Evolutionary conservation across 140 eudicot genomes (phyloP).

Genomic region (Oenanthe javanica): DNA sequence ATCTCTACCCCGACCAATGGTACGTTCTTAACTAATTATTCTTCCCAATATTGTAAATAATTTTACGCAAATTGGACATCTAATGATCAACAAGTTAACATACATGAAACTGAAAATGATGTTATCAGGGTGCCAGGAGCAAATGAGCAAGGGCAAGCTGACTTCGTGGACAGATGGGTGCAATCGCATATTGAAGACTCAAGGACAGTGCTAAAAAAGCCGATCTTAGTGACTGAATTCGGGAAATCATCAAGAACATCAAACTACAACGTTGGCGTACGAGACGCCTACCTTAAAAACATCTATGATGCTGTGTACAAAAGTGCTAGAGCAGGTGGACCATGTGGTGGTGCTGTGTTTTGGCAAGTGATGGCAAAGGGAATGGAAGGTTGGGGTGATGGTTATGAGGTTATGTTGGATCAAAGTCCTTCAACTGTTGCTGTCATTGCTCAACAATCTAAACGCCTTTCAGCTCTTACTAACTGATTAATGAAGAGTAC

Average conservation of each 20-base stretch:
- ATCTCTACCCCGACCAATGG: conserved; percentile 71
- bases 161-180: conserved; percentile 68
- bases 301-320: conserved; percentile 39
- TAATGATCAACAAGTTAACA: not conserved
- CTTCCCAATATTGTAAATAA: not conserved
- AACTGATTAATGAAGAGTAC: not conserved
- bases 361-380: conserved; percentile 27
- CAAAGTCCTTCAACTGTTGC: not conserved
- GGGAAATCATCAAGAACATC: conserved; percentile 26
- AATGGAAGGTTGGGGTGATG: conserved; percentile 20
- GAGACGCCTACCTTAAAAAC: conserved; percentile 35
- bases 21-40: conserved; percentile 25
- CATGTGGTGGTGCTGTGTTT: conserved; percentile 41
- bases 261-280: conserved; percentile 20
- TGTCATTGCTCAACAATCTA: conserved; percentile 2
- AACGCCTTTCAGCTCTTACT: not conserved
- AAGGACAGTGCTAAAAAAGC: conserved; percentile 41
- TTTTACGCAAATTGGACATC: not conserved
- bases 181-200: conserved; percentile 47
- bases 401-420: conserved; percentile 35
- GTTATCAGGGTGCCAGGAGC: not conserved
- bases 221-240: conserved; percentile 39
- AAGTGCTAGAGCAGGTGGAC: conserved; percentile 41
- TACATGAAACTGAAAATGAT: not conserved
- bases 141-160: conserved; percentile 24